Evolutionary conservation across 2,329 filamentous ascomycete genomes (phyloP).

Genomic region (Dryadomyces quercivorus): DNA sequence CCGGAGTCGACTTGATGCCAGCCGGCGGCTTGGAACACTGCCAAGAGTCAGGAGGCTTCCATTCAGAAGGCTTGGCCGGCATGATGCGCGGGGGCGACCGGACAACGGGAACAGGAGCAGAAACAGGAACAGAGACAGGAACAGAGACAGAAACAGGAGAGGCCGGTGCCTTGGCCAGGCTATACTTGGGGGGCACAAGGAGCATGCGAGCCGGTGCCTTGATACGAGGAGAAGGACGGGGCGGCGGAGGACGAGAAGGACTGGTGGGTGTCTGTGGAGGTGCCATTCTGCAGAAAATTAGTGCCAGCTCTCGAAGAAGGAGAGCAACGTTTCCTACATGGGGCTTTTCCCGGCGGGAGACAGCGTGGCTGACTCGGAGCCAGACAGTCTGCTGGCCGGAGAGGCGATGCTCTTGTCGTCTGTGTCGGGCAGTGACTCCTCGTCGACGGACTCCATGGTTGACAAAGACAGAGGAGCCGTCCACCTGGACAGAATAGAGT

Average conservation of each 20-base stretch:
- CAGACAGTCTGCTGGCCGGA: neutral
- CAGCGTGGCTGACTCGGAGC: neutral
- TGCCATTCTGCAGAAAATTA: too few species aligned
- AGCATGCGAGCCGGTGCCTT: neutral
- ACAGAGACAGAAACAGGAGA: neutral
- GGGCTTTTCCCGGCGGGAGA: neutral
- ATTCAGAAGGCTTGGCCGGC: neutral
- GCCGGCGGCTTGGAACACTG: constrained; percentile 2
- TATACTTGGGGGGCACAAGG: neutral
- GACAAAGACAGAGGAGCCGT: constrained; percentile 16
- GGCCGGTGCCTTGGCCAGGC: too few species aligned
- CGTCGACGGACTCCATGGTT: constrained; percentile 11
- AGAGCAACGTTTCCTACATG: neutral
- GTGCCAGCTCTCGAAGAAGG: neutral
- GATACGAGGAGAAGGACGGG: neutral
- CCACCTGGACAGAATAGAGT: constrained; percentile 33
- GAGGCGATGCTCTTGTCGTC: neutral
- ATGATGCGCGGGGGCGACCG: neutral
- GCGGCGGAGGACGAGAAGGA: too few species aligned
- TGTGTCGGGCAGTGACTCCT: neutral
- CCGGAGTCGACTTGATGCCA: neutral
- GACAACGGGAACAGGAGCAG: neutral
- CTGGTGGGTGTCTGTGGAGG: too few species aligned
- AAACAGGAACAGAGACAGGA: neutral
- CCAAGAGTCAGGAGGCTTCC: constrained; percentile 3